These are phyloP conservation scores for Mycosphaerella arachidis DNA, from an alignment of 2,329 filamentous ascomycete genomes.

Conservation along the genomic window DNA sequence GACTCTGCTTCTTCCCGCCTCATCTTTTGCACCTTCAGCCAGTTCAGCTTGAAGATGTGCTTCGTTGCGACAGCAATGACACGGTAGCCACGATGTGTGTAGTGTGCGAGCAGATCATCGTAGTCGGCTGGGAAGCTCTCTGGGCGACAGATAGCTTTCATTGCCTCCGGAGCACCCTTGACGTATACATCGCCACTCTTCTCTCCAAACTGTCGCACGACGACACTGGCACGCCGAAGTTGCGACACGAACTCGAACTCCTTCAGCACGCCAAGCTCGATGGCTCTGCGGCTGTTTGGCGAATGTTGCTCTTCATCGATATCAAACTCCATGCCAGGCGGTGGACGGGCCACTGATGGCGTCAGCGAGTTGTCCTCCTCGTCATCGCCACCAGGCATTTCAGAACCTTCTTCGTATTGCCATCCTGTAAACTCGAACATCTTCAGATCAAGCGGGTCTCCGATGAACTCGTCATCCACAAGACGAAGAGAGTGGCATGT, in stretches of 20 bases:
- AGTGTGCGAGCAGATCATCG: slow-evolving; percentile 80
- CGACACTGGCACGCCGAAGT: slow-evolving; percentile 83
- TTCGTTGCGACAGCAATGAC: slow-evolving; percentile 94
- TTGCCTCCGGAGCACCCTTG: slow-evolving; percentile 93
- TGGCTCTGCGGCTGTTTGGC: slow-evolving; percentile 46
- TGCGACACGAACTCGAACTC: slow-evolving; percentile 95
- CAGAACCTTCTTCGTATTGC: slow-evolving; percentile 83
- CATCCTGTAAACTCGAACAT: slow-evolving; percentile 98
- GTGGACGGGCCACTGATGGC: slow-evolving; percentile 85
- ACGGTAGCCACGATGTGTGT: slow-evolving; percentile 92
- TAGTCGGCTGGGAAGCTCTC: slow-evolving; percentile 85
- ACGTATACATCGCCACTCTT: slow-evolving; percentile 84
- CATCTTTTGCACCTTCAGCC: slow-evolving; percentile 95
- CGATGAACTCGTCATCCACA: slow-evolving; percentile 83
- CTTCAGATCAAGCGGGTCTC: slow-evolving; percentile 90
- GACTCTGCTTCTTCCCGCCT: slow-evolving; percentile 79
- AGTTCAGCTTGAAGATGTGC: slow-evolving; percentile 79
- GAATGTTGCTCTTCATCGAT: slow-evolving; percentile 47
- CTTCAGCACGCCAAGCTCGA: slow-evolving; percentile 87
- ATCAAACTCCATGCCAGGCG: slow-evolving; percentile 56
- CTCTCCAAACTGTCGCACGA: slow-evolving; percentile 83
- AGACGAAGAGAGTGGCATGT: slow-evolving; percentile 89
- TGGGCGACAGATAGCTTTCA: slow-evolving; percentile 84
- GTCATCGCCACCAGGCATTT: slow-evolving; percentile 59
- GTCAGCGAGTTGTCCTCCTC: slow-evolving; percentile 72